Base-by-base conservation (phyloP, 495 filamentous ascomycete species). In the Trypethelium eluteriae region DNA sequence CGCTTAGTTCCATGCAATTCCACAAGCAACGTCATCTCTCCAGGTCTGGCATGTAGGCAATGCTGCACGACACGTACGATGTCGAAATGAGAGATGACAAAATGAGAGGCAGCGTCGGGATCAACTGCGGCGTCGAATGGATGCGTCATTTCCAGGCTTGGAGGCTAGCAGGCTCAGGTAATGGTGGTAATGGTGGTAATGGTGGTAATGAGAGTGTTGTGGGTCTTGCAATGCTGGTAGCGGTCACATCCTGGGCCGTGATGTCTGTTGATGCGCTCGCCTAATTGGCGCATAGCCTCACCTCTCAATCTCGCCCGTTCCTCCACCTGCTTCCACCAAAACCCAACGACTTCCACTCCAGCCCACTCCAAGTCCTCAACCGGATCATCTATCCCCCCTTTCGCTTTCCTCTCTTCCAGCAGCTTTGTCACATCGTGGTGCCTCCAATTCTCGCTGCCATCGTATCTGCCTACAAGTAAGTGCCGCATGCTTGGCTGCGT, bases 231-330 rank as follows among this genome's bases (percentile, higher is more conserved):
- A 14, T 7, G 25, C 25, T 25, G 25, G 25, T 25, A 14, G 41
- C 41, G 41, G 41, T 44, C 41, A 44, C 41, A 44, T 44, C 41
- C 41, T 25, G 5, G 49, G 49, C 49, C 12, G 49, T 18, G 49
- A 53, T 53, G 49, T 53, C 49, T 53, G 49, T 53, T 53, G 49
- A 53, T 53, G 49, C 49, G 49, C n/a, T 53, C 49, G 49, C 49
- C 49, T 53, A 53, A 53, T 53, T 53, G 49, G 49, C 49, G 49
- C 49, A 53, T 53, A 53, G 49, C 49, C 49, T 53, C 49, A 53
- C 49, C 49, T 53, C 49, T 16, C 49, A 53, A 53, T 53, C 49
- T 53, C 49, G 49, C 49, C n/a, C 49, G 49, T 18, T 53, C 49
- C 10, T 18, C n/a, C 49, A 18, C 49, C 49, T 18, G 49, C 49